Conservation (phyloP, 306 rosid genomes). For the Phaseolus lunatus region DNA sequence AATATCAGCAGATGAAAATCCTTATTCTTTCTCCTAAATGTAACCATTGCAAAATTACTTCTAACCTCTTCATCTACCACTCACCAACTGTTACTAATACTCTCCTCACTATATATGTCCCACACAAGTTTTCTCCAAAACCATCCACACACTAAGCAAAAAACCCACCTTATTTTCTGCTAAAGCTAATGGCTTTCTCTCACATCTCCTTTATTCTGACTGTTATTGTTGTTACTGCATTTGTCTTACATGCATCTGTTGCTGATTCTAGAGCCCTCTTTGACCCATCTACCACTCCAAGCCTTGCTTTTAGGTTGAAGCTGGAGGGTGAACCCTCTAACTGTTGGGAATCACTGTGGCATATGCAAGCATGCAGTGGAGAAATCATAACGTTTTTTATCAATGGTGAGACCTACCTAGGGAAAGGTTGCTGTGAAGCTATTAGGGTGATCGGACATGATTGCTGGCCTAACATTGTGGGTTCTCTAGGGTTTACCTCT, state of each 20-base stretch:
- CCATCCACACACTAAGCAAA: background rate
- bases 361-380: constrained; percentile 9
- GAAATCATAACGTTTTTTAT: constrained; percentile 13
- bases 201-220: too few relatives aligned
- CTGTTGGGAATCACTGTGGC: constrained; percentile 18
- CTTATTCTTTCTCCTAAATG: background rate
- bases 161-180: background rate
- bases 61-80: background rate
- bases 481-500: constrained; percentile 11
- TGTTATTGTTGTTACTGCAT: background rate
- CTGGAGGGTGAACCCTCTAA: constrained; percentile 16
- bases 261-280: background rate
- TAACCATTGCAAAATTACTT: background rate
- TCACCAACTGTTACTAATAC: background rate
- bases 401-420: constrained; percentile 17
- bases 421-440: constrained; percentile 2
- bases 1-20: background rate
- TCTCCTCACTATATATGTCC: constrained; percentile 5
- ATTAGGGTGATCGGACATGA: constrained; percentile 29
- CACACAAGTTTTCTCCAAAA: background rate
- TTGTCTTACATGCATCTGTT: background rate
- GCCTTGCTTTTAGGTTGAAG: constrained; percentile 18
- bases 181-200: background rate
- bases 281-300: background rate
- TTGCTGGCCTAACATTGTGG: constrained; percentile 21